Evolutionary conservation across 495 filamentous ascomycete genomes (phyloP).

Genomic region (Hypoxylon crocopeplum): DNA sequence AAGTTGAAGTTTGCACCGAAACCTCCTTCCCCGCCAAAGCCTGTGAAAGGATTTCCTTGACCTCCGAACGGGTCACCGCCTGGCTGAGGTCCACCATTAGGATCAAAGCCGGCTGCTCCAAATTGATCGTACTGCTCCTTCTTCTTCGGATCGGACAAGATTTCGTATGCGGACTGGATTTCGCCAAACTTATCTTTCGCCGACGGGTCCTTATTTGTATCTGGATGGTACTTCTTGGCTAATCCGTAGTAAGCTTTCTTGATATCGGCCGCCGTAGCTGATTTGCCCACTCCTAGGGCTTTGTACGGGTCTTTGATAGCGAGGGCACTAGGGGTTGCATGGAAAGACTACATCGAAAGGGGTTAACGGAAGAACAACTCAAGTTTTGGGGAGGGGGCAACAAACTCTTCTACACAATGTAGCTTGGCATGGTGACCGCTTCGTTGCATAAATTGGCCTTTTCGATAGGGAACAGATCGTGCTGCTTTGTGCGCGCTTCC

Average conservation of each 20-base stretch:
- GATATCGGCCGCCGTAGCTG: conserved; percentile 82
- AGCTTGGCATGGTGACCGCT: conserved; percentile 9
- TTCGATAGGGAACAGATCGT: conserved; percentile 36
- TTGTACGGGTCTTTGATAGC: conserved; percentile 83
- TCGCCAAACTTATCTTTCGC: conserved; percentile 95
- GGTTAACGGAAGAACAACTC: conserved; percentile 13
- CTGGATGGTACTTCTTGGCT: conserved; percentile 98
- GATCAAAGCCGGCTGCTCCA: conserved; percentile 87
- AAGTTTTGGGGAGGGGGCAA: not conserved
- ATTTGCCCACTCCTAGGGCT: conserved; percentile 81
- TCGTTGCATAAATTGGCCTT: conserved; percentile 7
- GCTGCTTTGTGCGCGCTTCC: conserved; percentile 38
- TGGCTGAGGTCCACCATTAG: conserved; percentile 73
- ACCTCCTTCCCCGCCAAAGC: conserved; percentile 63
- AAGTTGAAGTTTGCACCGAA: conserved; percentile 88
- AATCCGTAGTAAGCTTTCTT: conserved; percentile 98
- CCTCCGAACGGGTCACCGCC: conserved; percentile 62
- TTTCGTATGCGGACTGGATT: conserved; percentile 89
- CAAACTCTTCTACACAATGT: conserved; percentile 33
- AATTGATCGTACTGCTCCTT: conserved; percentile 89
- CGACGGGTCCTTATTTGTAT: conserved; percentile 91
- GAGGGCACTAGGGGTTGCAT: conserved; percentile 66
- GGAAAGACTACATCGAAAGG: conserved; percentile 67
- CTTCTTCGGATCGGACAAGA: conserved; percentile 90
- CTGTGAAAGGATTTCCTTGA: conserved; percentile 69